Conservation (phyloP, 2,329 filamentous ascomycete species). For the Drechslera avenae region DNA sequence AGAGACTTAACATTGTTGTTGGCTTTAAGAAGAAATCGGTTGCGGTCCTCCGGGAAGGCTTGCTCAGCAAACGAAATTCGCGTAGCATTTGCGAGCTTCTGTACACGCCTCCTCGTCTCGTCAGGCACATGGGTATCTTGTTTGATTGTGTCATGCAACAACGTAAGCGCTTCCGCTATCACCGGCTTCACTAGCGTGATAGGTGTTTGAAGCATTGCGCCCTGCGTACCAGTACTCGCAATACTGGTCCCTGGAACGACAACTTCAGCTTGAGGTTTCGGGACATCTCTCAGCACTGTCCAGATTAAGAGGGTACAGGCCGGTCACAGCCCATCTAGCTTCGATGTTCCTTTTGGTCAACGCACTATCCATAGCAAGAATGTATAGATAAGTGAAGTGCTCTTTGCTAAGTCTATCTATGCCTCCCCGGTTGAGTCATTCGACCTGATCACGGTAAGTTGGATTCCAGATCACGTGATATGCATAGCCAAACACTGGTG, state of each 20-base stretch:
- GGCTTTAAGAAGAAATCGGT: slow-evolving; percentile 14
- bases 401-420: slow-evolving; percentile 18
- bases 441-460: slow-evolving; percentile 4
- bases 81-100: not conserved
- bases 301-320: slow-evolving; percentile 40
- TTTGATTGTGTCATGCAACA: slow-evolving; percentile 21
- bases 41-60: not conserved
- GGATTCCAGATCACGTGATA: slow-evolving; percentile 4
- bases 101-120: slow-evolving; percentile 5
- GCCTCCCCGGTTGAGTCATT: slow-evolving; percentile 16
- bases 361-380: slow-evolving; percentile 28
- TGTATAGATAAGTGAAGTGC: slow-evolving; percentile 29
- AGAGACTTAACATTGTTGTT: slow-evolving; percentile 37
- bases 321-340: slow-evolving; percentile 29
- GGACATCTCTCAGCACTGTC: slow-evolving; percentile 36
- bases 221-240: slow-evolving; percentile 12
- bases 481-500: slow-evolving; percentile 3
- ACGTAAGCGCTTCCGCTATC: slow-evolving; percentile 20
- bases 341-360: slow-evolving; percentile 38
- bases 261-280: slow-evolving; percentile 17
- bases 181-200: slow-evolving; percentile 28
- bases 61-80: not conserved
- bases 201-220: slow-evolving; percentile 8
- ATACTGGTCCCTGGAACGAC: not conserved
- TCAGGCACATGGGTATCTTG: slow-evolving; percentile 21